Percentiles rank a stretch among this genome's conserved stretches.
phyloP scores from a whole-genome alignment of 192 early-diverging fungal species.

The Umbelopsis sp. region DNA sequence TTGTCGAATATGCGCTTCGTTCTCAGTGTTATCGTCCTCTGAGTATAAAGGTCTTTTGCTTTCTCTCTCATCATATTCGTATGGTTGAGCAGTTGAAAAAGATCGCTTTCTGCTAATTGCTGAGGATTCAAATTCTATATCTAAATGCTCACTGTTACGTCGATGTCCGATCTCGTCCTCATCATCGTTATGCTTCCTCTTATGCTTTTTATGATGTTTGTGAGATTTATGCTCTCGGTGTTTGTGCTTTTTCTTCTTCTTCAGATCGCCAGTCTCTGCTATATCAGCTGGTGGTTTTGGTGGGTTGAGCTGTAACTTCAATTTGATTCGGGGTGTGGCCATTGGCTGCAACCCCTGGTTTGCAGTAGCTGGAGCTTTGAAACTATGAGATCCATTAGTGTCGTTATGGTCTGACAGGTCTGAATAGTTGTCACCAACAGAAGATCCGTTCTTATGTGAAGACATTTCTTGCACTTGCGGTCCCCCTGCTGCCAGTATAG shows the following conservation, averaged over 20 bases:
- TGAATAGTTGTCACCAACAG: constrained; percentile 28
- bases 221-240: constrained; percentile 27
- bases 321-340: constrained; percentile 23
- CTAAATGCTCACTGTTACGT: constrained; percentile 5
- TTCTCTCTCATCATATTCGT: constrained; percentile 36
- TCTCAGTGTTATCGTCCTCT: constrained; percentile 15
- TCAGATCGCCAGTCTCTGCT: background rate
- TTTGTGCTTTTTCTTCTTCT: constrained; percentile 32
- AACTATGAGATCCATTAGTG: background rate
- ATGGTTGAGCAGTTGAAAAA: background rate
- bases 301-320: constrained; percentile 34
- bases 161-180: constrained; percentile 23
- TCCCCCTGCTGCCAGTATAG: constrained; percentile 19
- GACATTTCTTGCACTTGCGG: constrained; percentile 21
- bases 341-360: background rate
- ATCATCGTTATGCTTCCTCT: constrained; percentile 35
- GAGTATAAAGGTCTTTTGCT: constrained; percentile 36
- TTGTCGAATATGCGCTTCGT: background rate
- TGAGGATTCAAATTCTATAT: constrained; percentile 17
- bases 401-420: constrained; percentile 27
- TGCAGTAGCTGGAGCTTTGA: background rate
- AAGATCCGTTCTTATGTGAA: constrained; percentile 20
- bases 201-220: constrained; percentile 24
- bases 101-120: constrained; percentile 7
- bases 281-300: constrained; percentile 1